These are phyloP conservation scores for Aurifilum marmelostoma DNA, from an alignment of 2,329 filamentous ascomycete genomes.

Conservation along the genomic window DNA sequence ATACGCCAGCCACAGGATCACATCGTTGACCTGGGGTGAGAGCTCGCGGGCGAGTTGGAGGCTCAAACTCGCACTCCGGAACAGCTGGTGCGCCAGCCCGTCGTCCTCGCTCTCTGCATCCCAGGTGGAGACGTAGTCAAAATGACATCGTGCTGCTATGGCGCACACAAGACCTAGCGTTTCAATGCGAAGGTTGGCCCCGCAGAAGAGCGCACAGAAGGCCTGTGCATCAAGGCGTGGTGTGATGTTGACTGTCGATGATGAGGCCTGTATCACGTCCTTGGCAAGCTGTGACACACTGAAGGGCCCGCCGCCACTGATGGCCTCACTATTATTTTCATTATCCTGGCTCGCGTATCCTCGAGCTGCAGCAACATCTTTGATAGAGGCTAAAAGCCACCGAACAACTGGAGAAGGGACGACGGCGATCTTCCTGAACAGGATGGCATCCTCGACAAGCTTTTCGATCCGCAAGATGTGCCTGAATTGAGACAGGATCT, in stretches of 20 bases:
- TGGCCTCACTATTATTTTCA: not conserved
- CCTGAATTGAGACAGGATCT: not conserved
- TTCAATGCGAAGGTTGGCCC: slow-evolving; percentile 8
- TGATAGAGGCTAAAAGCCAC: not conserved
- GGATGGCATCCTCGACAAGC: not conserved
- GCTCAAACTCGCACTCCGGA: slow-evolving; percentile 4
- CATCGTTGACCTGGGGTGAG: slow-evolving; percentile 2
- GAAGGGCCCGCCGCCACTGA: too few relatives aligned
- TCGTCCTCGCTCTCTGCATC: not conserved
- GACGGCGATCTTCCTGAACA: not conserved
- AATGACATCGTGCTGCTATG: not conserved
- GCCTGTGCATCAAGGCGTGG: not conserved
- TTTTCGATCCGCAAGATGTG: slow-evolving; percentile 1
- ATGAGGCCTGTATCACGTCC: not conserved
- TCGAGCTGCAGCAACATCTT: not conserved
- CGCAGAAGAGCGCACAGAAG: slow-evolving; percentile 11
- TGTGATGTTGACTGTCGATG: not conserved
- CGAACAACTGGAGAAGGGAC: not conserved
- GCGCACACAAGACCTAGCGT: not conserved
- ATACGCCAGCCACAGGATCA: slow-evolving; percentile 9
- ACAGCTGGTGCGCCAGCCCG: not conserved
- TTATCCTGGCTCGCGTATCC: not conserved
- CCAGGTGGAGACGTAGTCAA: not conserved
- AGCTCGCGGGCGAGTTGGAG: slow-evolving; percentile 11
- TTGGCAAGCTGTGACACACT: not conserved